Evolutionary conservation across 1,139 yeast genomes (phyloP).

Genomic region (Lodderomyces beijingensis): DNA sequence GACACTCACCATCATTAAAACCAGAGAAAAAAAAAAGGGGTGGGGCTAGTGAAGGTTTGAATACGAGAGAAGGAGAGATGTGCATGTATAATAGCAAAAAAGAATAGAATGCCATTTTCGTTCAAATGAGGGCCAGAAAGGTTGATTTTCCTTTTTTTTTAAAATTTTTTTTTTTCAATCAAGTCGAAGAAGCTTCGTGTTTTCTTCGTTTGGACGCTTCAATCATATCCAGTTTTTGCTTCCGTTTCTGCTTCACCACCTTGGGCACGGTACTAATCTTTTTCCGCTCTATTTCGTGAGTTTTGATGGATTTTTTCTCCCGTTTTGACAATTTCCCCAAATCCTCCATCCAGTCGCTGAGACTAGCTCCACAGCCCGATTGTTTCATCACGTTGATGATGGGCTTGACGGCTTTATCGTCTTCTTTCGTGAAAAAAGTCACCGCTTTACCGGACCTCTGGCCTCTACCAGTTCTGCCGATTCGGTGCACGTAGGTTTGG

Average conservation of each 20-base stretch:
- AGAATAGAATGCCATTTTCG: too few species aligned
- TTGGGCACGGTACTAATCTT: conserved; percentile 86
- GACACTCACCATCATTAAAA: conserved; percentile 26
- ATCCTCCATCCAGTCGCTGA: conserved; percentile 78
- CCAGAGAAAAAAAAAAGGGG: conserved; percentile 1
- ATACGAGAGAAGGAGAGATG: neutral
- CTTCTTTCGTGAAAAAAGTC: conserved; percentile 92
- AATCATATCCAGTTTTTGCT: conserved; percentile 66
- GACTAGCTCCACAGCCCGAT: conserved; percentile 67
- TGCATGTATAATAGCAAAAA: conserved; percentile 1
- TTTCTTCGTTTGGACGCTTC: conserved; percentile 72
- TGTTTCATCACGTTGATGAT: conserved; percentile 93
- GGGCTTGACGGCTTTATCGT: conserved; percentile 68
- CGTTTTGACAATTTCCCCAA: conserved; percentile 65
- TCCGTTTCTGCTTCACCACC: conserved; percentile 60
- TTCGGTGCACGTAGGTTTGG: conserved; percentile 94
- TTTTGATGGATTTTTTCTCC: conserved; percentile 62
- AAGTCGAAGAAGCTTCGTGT: too few species aligned
- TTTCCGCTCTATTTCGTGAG: conserved; percentile 58
- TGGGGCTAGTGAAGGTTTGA: conserved; percentile 4
- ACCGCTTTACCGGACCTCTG: conserved; percentile 84
- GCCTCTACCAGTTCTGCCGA: conserved; percentile 98
- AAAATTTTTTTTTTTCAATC: too few species aligned
- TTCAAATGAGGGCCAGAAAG: too few species aligned
- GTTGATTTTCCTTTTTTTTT: too few species aligned